Conservation (phyloP, 2,329 filamentous ascomycete species). For the Xylaria sp. region DNA sequence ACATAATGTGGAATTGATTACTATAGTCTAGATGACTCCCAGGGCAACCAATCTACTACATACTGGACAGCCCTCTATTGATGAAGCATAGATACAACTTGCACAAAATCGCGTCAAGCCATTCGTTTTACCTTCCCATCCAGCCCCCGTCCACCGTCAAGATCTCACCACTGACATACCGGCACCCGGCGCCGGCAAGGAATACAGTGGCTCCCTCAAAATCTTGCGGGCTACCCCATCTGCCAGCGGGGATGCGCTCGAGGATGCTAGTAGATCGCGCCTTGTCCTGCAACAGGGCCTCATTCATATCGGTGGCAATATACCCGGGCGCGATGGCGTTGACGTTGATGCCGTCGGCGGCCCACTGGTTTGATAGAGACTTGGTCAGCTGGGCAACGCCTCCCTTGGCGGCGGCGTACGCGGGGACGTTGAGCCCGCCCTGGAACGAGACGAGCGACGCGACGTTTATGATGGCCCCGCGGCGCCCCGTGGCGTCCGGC, state of each 20-base stretch:
- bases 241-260: conserved; percentile 78
- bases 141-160: conserved; percentile 87
- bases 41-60: neutral
- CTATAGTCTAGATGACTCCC: too few relatives aligned
- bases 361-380: conserved; percentile 86
- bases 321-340: conserved; percentile 92
- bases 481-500: conserved; percentile 57
- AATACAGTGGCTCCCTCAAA: conserved; percentile 84
- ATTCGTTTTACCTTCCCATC: conserved; percentile 79
- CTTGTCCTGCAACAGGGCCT: conserved; percentile 74
- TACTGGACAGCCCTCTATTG: too few relatives aligned
- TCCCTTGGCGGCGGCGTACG: conserved; percentile 85
- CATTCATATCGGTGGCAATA: conserved; percentile 93
- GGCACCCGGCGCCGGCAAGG: conserved; percentile 73
- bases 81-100: neutral
- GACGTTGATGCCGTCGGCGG: conserved; percentile 74
- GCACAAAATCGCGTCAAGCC: too few relatives aligned
- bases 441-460: conserved; percentile 82
- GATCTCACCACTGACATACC: conserved; percentile 81
- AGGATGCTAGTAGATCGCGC: conserved; percentile 74
- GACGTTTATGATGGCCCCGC: conserved; percentile 82
- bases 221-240: conserved; percentile 83
- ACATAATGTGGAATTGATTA: too few relatives aligned
- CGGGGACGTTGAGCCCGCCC: conserved; percentile 84
- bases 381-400: conserved; percentile 86